Percentiles rank a stretch among this genome's conserved stretches.
Conservation (phyloP, 1,139 yeast genomes). For the Magnusiomyces ingens region DNA sequence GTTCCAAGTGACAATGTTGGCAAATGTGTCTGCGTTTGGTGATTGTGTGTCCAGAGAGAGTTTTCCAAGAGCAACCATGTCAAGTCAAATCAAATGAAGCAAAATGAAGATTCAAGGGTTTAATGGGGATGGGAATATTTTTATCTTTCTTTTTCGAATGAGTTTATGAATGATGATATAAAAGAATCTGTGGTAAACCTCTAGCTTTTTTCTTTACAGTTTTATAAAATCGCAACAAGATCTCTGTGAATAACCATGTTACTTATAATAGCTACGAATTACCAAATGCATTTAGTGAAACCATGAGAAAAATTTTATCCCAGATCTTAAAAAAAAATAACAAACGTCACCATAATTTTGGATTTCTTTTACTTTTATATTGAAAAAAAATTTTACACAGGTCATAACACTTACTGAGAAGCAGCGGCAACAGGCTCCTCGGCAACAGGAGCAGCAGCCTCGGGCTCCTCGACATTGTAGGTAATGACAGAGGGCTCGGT, state of each 20-base stretch:
- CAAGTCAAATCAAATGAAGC: neutral
- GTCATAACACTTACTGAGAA: slow-evolving; percentile 12
- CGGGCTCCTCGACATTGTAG: slow-evolving; percentile 28
- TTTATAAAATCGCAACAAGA: neutral
- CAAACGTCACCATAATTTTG: neutral
- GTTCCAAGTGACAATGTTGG: slow-evolving; percentile 2
- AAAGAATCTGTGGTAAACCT: too few relatives aligned
- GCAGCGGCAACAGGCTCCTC: slow-evolving; percentile 16
- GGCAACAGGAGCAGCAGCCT: slow-evolving; percentile 21
- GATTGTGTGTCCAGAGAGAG: neutral
- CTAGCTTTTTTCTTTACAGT: too few relatives aligned
- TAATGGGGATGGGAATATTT: neutral
- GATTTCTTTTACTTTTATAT: neutral
- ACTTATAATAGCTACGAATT: neutral
- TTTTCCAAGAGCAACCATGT: neutral
- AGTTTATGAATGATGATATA: too few relatives aligned
- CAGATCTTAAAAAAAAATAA: too few relatives aligned
- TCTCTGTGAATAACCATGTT: neutral
- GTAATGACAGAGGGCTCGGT: slow-evolving; percentile 70
- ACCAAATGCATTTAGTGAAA: too few relatives aligned
- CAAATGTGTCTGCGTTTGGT: neutral
- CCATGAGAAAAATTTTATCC: too few relatives aligned
- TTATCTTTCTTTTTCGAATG: too few relatives aligned
- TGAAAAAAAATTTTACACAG: neutral
- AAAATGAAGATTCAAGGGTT: neutral